Conservation (phyloP, 306 rosid species). For the Argentina anserina region DNA sequence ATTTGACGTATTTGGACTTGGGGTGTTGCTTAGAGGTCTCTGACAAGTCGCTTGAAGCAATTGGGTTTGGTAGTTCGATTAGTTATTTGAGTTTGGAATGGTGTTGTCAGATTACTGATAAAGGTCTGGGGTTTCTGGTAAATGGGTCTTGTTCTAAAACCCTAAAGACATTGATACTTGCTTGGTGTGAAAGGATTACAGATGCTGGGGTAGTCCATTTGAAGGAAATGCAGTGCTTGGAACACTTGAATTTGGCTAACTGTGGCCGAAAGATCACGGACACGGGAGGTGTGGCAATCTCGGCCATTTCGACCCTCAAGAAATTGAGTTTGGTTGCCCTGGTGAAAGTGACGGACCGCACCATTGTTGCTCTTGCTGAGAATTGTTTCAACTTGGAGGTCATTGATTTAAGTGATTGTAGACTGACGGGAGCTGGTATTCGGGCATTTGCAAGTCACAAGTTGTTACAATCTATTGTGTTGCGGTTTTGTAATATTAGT, state of each 20-base stretch:
- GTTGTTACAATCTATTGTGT: background rate
- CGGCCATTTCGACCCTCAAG: background rate
- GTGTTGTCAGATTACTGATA: conserved; percentile 26
- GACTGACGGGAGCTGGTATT: background rate
- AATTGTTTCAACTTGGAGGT: background rate
- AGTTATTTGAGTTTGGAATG: conserved; percentile 25
- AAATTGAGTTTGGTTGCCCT: background rate
- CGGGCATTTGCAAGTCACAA: background rate
- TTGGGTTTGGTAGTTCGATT: conserved; percentile 15
- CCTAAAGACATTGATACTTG: background rate
- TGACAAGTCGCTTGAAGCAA: conserved; percentile 30
- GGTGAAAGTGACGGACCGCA: background rate
- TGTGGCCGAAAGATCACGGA: background rate
- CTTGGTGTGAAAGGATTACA: background rate
- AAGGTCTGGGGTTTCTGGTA: conserved; percentile 21
- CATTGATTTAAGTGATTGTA: background rate
- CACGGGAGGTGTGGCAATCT: background rate
- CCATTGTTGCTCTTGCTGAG: background rate
- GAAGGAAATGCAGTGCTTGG: background rate
- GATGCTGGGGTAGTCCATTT: background rate
- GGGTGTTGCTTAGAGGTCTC: conserved; percentile 21
- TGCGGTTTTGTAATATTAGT: background rate
- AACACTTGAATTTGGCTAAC: background rate
- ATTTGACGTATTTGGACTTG: conserved; percentile 27
- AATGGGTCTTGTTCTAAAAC: background rate